Evolutionary conservation across 202 grass and related monocot species (phyloP), one percentile per base, ranked within the genome.

Genomic region (Carex sylvatica): DNA sequence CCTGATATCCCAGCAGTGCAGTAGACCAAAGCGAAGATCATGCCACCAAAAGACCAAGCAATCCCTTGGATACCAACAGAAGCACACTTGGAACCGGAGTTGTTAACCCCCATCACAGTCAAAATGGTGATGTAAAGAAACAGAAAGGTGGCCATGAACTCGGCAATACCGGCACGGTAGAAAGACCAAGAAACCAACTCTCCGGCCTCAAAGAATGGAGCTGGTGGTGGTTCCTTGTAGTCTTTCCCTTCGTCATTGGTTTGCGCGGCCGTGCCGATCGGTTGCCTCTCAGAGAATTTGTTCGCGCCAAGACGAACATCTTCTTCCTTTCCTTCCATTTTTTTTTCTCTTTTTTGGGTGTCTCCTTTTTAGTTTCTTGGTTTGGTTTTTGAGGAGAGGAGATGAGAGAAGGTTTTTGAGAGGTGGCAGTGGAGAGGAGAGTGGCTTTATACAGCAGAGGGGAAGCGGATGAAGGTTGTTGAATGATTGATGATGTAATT

Each of bases 61-160:
- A 94, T 94, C 31, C 92, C 92, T 80, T 97, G 93, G 64, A 97
- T 97, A 52, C 93, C 93, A 15, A 91, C 93, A 15, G 91, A 88
- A 69, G 15, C 64, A 89, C 91, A 97, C 88, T 91, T 97, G 83
- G 44, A 42, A 0, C 7, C 0, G 9, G 91, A 84, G 16, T 85
- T 83, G 70, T 16, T 82, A 0, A 94, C 89, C 0, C 91, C 91
- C 91, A 94, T 90, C 4, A 94, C 91, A 10, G 94, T 94, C 0
- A 97, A 84, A 33, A 97, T 71, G 47, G 66, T 83, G 89, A 94
- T 90, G 91, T 97, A 97, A 6, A 97, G 89, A 85, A 97, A 94
- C 0, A 97, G 91, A 82, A 97, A 97, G 9, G 94, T 97, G 15
- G 94, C 94, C 6, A 97, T 65, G 88, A 97, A 94, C 87, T 97